Conservation (phyloP, 352 stramenopile genomes). For the Phytophthora cactorum region DNA sequence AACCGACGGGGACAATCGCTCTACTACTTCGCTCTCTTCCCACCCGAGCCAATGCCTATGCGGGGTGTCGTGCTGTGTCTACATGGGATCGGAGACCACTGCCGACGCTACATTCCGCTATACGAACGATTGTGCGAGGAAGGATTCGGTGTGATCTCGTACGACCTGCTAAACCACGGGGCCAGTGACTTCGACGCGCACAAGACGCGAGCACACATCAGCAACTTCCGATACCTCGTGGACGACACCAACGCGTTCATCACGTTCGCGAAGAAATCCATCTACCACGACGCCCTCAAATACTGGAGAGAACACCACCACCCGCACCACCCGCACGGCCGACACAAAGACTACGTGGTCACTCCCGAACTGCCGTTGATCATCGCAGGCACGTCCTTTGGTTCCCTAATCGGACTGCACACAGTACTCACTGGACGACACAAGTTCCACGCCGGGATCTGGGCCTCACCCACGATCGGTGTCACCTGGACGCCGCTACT, state of each 20-base stretch:
- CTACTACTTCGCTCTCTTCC: slow-evolving; percentile 58
- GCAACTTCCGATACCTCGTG: slow-evolving; percentile 39
- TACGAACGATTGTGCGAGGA: slow-evolving; percentile 50
- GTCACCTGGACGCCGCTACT: slow-evolving; percentile 56
- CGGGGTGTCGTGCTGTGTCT: slow-evolving; percentile 58
- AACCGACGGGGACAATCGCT: slow-evolving; percentile 50
- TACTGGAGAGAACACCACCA: slow-evolving; percentile 41
- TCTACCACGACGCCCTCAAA: slow-evolving; percentile 28
- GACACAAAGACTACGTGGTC: slow-evolving; percentile 10
- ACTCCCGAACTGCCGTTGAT: slow-evolving; percentile 33
- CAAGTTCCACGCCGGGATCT: slow-evolving; percentile 56
- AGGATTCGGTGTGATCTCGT: slow-evolving; percentile 57
- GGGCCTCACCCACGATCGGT: slow-evolving; percentile 55
- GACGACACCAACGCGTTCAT: slow-evolving; percentile 50
- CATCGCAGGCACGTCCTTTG: slow-evolving; percentile 68
- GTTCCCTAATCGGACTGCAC: slow-evolving; percentile 60
- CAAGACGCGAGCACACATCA: slow-evolving; percentile 36
- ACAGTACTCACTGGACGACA: slow-evolving; percentile 53
- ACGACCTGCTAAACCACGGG: slow-evolving; percentile 62
- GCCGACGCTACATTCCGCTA: slow-evolving; percentile 48
- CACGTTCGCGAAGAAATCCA: slow-evolving; percentile 37
- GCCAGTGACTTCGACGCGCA: slow-evolving; percentile 43
- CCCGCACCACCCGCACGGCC: slow-evolving; percentile 32
- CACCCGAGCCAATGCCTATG: slow-evolving; percentile 34
- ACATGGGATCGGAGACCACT: slow-evolving; percentile 63